A percentile compares a stretch with the other conserved stretches of the same genome.
phyloP scores from a whole-genome alignment of 192 early-diverging fungal species.

The Linnemannia hyalina region DNA sequence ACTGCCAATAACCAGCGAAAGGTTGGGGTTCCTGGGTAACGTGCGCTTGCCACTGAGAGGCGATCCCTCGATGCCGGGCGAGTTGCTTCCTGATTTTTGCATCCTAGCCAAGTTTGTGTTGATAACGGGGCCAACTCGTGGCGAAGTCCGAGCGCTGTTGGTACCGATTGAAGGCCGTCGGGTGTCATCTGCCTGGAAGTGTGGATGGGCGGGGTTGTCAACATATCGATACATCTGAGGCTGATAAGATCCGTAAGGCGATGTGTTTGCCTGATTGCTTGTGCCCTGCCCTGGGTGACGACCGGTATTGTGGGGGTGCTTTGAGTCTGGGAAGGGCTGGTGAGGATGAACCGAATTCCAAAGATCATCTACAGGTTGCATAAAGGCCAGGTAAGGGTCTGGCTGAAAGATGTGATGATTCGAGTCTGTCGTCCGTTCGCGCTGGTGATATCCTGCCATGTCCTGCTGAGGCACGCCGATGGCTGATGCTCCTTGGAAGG shows the following conservation, averaged over 20 bases:
- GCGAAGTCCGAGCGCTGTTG: conserved; percentile 52
- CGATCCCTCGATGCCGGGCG: conserved; percentile 33
- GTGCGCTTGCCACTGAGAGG: conserved; percentile 48
- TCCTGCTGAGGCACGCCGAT: conserved; percentile 7
- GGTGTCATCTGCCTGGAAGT: conserved; percentile 37
- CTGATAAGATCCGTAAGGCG: conserved; percentile 47
- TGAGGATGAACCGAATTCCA: conserved; percentile 54
- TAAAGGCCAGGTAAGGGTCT: conserved; percentile 35
- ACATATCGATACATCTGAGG: conserved; percentile 37
- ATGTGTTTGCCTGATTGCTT: conserved; percentile 17
- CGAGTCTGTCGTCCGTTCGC: conserved; percentile 40
- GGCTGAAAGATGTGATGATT: conserved; percentile 16
- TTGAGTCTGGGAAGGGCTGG: conserved; percentile 52
- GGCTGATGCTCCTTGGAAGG: conserved; percentile 19
- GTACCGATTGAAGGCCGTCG: conserved; percentile 39
- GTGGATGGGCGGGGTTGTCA: conserved; percentile 45
- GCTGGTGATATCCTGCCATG: conserved; percentile 33
- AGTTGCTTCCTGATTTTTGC: conserved; percentile 35
- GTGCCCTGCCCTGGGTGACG: conserved; percentile 31
- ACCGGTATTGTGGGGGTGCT: conserved; percentile 46
- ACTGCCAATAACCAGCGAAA: conserved; percentile 52
- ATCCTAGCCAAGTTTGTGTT: conserved; percentile 40
- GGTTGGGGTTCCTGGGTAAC: conserved; percentile 43
- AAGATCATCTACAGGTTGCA: conserved; percentile 44
- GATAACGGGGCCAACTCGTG: conserved; percentile 46